Percentiles rank a stretch among this genome's conserved stretches.
phyloP scores from a whole-genome alignment of 2,329 filamentous ascomycete species.

The Penicillium janthinellum region DNA sequence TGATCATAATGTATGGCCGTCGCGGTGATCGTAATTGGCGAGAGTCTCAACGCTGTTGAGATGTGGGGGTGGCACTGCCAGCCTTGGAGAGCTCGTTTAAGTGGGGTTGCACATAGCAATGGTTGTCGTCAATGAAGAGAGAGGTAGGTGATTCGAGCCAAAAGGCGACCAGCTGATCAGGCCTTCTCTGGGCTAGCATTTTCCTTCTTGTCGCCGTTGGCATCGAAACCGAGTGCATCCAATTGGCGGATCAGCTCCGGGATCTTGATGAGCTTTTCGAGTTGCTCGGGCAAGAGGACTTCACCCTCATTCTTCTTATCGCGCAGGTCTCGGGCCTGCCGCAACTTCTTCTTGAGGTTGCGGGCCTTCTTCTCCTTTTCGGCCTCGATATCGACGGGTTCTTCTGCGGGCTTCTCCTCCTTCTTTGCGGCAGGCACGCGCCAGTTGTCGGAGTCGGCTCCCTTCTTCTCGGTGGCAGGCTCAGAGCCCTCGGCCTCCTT shows the following conservation, averaged over 20 bases:
- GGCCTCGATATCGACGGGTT: constrained; percentile 64
- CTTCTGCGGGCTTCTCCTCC: constrained; percentile 29
- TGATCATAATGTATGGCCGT: not conserved
- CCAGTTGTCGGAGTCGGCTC: constrained; percentile 36
- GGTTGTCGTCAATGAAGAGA: not conserved
- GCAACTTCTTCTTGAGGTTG: constrained; percentile 89
- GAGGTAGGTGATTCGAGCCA: not conserved
- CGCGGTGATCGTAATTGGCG: not conserved
- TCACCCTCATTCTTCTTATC: constrained; percentile 89
- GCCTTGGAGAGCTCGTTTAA: not conserved
- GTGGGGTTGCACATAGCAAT: not conserved
- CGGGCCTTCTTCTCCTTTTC: constrained; percentile 92
- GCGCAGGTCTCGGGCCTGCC: constrained; percentile 87
- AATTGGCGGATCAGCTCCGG: constrained; percentile 89
- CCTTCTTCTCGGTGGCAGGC: constrained; percentile 24
- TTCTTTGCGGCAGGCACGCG: constrained; percentile 32
- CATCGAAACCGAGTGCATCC: constrained; percentile 79
- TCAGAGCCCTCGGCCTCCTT: constrained; percentile 59
- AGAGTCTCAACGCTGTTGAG: not conserved
- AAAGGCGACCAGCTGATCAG: constrained; percentile 5
- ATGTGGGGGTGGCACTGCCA: not conserved
- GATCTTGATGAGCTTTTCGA: constrained; percentile 97
- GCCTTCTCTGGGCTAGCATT: constrained; percentile 21
- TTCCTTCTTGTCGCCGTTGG: constrained; percentile 67
- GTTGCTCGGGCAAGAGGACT: constrained; percentile 84